A percentile compares a stretch with the other conserved stretches of the same genome.
Conservation (phyloP, 495 filamentous ascomycete genomes). For the Tuber microsphaerosporum region DNA sequence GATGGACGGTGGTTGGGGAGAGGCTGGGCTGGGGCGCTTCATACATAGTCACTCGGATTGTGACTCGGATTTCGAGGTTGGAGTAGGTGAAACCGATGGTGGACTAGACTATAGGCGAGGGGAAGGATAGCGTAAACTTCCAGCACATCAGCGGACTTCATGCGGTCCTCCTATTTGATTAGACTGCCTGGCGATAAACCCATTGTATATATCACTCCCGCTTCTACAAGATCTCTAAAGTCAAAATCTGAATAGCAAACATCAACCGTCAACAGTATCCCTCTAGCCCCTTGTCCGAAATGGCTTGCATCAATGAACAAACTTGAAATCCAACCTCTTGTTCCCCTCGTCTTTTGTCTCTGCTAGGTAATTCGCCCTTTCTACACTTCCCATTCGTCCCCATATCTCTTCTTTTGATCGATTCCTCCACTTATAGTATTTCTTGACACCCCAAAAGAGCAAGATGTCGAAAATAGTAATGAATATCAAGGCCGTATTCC, state of each 20-base stretch:
- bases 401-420: constrained; percentile 36
- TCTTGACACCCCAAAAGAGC: constrained; percentile 53
- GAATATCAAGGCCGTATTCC: constrained; percentile 59
- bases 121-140: not conserved
- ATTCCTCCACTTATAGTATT: constrained; percentile 60
- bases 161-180: not conserved
- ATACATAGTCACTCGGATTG: not conserved
- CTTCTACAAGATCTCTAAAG: not conserved
- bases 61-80: not conserved
- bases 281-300: not conserved
- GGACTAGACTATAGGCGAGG: not conserved
- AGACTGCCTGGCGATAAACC: not conserved
- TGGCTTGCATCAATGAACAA: constrained; percentile 35
- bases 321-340: constrained; percentile 58
- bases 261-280: not conserved
- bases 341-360: constrained; percentile 63
- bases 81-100: not conserved
- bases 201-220: not conserved
- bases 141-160: not conserved
- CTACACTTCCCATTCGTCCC: constrained; percentile 52
- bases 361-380: constrained; percentile 57
- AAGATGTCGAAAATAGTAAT: constrained; percentile 51
- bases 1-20: too few species aligned
- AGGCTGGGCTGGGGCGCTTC: not conserved
- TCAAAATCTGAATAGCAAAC: not conserved